Conservation (phyloP, 495 filamentous ascomycete species). For the Penicillium canescens region DNA sequence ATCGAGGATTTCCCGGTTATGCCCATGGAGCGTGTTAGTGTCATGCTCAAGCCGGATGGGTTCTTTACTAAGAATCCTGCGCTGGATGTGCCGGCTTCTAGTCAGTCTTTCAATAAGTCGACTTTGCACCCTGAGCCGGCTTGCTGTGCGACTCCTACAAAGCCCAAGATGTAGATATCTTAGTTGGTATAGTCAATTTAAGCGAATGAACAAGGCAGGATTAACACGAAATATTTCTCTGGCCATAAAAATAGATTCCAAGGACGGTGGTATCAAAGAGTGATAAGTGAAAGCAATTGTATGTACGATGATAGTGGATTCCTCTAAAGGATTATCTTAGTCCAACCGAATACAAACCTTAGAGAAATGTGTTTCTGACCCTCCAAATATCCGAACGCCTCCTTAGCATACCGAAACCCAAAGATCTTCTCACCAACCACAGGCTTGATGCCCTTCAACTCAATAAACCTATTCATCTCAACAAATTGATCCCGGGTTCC, state of each 20-base stretch:
- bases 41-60: slow-evolving; percentile 68
- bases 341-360: not conserved
- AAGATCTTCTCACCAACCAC: slow-evolving; percentile 56
- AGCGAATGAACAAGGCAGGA: not conserved
- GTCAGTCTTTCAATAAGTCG: slow-evolving; percentile 40
- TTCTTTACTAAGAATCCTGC: slow-evolving; percentile 79
- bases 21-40: slow-evolving; percentile 48
- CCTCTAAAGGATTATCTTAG: not conserved
- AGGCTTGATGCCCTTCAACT: slow-evolving; percentile 55
- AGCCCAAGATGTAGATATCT: slow-evolving; percentile 31
- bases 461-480: slow-evolving; percentile 56
- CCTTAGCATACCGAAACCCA: slow-evolving; percentile 44
- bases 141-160: slow-evolving; percentile 30
- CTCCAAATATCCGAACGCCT: slow-evolving; percentile 30
- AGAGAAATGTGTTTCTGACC: not conserved
- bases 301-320: slow-evolving; percentile 7
- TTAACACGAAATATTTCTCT: too few species aligned
- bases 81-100: slow-evolving; percentile 59
- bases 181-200: not conserved
- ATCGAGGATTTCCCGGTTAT: slow-evolving; percentile 70
- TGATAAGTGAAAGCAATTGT: too few species aligned
- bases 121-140: slow-evolving; percentile 37
- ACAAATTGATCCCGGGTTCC: slow-evolving; percentile 52
- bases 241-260: not conserved
- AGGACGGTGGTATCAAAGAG: too few species aligned